These are phyloP conservation scores for Carpinus fangiana DNA, from an alignment of 306 rosid genomes.

Conservation along the genomic window DNA sequence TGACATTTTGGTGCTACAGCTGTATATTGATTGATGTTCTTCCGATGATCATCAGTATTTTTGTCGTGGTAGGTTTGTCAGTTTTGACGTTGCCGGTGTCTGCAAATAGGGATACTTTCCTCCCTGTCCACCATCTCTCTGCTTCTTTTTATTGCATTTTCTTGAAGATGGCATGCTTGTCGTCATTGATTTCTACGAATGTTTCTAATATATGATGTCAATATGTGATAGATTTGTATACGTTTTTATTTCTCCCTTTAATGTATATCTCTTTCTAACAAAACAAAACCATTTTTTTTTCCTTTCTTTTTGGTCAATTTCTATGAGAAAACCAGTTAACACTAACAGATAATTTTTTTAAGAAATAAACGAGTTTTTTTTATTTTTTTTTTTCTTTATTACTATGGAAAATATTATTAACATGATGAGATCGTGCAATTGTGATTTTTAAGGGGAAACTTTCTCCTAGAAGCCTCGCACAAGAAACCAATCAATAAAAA, in stretches of 20 bases:
- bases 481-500: not conserved
- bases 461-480: not conserved
- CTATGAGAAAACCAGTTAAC: not conserved
- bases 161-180: not conserved
- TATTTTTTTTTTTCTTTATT: too few species aligned
- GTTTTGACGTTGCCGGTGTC: not conserved
- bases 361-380: too few species aligned
- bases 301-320: not conserved
- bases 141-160: not conserved
- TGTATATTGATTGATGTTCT: not conserved
- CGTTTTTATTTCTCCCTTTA: not conserved
- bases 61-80: not conserved
- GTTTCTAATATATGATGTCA: too few species aligned
- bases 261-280: not conserved
- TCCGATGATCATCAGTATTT: too few species aligned
- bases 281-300: not conserved
- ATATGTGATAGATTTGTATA: not conserved
- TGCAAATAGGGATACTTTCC: not conserved
- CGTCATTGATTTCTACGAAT: not conserved
- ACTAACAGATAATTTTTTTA: not conserved
- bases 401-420: too few species aligned
- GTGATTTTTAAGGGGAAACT: not conserved
- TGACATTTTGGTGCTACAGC: constrained; percentile 24
- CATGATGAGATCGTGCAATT: too few species aligned
- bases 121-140: not conserved